phyloP scores from a whole-genome alignment of 2,329 filamentous ascomycete genomes.

The Aspergillus sp. region DNA sequence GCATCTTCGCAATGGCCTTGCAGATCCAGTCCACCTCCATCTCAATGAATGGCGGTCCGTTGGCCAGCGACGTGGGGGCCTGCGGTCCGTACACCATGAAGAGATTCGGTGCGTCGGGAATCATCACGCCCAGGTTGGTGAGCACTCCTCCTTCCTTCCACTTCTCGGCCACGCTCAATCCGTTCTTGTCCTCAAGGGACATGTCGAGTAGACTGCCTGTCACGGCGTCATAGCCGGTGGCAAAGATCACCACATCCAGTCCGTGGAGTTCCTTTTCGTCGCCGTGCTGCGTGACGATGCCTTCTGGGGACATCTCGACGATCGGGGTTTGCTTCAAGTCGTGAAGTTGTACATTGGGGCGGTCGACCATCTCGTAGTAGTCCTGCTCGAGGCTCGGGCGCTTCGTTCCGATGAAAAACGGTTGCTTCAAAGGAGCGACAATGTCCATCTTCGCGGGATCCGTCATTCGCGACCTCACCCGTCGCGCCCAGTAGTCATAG shows the following conservation, averaged over 20 bases:
- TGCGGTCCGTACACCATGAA: conserved; percentile 45
- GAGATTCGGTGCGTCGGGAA: conserved; percentile 34
- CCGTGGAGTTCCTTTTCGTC: conserved; percentile 16
- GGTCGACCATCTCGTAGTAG: conserved; percentile 42
- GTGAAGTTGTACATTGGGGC: conserved; percentile 37
- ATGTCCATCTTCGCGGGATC: conserved; percentile 42
- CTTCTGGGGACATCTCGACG: conserved; percentile 25
- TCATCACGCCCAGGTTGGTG: conserved; percentile 31
- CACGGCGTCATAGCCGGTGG: conserved; percentile 32
- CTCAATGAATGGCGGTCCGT: conserved; percentile 39
- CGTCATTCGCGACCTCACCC: conserved; percentile 40
- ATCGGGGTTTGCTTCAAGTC: conserved; percentile 38
- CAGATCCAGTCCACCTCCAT: conserved; percentile 36
- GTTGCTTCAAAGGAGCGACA: conserved; percentile 43
- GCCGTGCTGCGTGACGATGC: conserved; percentile 30
- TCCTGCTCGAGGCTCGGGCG: conserved; percentile 38
- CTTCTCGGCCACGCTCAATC: conserved; percentile 13
- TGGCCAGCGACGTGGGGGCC: conserved; percentile 33
- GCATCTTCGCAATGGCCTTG: conserved; percentile 33
- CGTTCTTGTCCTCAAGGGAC: conserved; percentile 19
- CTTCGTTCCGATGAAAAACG: conserved; percentile 46
- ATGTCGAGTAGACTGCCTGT: conserved; percentile 27
- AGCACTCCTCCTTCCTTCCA: conserved; percentile 21
- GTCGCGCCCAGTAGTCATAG: conserved; percentile 47
- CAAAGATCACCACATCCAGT: conserved; percentile 29